Base-by-base conservation (phyloP, 2,329 filamentous ascomycete genomes). In the Diplocarpon rosae region DNA sequence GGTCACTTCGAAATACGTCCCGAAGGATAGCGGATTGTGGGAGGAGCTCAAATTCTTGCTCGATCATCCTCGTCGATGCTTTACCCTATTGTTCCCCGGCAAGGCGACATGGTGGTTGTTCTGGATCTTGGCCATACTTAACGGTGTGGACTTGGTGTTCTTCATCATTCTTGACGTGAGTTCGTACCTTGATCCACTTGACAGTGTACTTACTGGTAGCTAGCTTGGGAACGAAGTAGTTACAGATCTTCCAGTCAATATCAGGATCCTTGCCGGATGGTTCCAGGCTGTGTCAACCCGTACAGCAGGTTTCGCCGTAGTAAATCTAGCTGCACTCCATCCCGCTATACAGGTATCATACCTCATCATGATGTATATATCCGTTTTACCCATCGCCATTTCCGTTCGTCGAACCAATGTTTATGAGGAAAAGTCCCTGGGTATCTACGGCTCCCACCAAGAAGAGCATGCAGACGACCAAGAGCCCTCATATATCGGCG, bases 311-410 rank as follows among this genome's bases (percentile, higher is more conserved):
- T 95, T 95, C 59, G 73, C 84, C 1, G 85, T 84, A 27, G 76
- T 96, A 55, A 87, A 83, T 60, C 67, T 96, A 32, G 69, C 83
- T 1, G 67, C 75, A 0, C 69, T 98, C 1, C 89, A 96, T 54
- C 89, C 92, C 1, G 92, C 85, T 2, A 86, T 95, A 46, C 89
- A 95, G 58, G 87, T 93, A 12, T 86, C 88, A 17, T 96, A 95
- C 66, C 70, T 96, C 65, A 81, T 96, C 64, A 96, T 96, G 92
- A 96, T 96, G 92, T 96, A 96, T 65, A 95, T 96, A 50, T 95
- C 89, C 46, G 85, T 95, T 48, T 94, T 95, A 56, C 90, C 90
- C 5, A 94, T 96, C 56, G 90, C 92, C 60, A 96, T 96, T 57
- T 92, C 85, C 6, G 84, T 96, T 56, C 87, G 90, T 42, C 75